Evolutionary conservation across 805 yeast species (phyloP), one percentile per base, ranked within the genome.

Genomic region (Saccharomyces paradoxus): DNA sequence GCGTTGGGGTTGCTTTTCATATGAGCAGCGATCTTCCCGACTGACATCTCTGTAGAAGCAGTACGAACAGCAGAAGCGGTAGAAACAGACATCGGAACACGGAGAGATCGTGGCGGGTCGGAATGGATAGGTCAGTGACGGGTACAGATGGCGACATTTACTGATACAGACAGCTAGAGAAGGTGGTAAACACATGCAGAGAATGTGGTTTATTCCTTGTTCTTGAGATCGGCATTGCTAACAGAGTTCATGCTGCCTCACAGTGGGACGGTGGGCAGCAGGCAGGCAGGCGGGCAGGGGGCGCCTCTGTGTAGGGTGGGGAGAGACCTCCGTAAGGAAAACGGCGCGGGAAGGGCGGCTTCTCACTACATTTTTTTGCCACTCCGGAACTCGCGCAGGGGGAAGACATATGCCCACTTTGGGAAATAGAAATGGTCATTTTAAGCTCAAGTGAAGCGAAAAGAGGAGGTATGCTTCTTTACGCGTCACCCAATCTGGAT

Each of bases 1-100:
- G 67, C 56, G 46, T 66, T 58, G 1, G 68, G 67, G 30, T 65
- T 54, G 14, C 55, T 50, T 12, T 57, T 51, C 13, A 67, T 29
- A 41, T 53, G 60, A 5, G 52, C 48, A 1, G 63, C 59, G 21
- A 64, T 26, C 14, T 47, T 49, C 37, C 52, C 53, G 32, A 63
- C 41, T 5, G 41, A 32, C 41, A 32, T 32, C 17, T 32, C 41
- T 32, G 41, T 32, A 14, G 41, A 53, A 14, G 41, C 41, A 17
- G 41, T 32, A 13, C 17, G 8, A 32, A 32, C 44, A 17, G 44
- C n/a, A n/a, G n/a, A n/a, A 14, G 41, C 41, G 41, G 41, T 32
- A 13, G 41, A 14, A 32, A 32, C 44, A 17, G 44, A 37, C 44
- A 37, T 37, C 44, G 24, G 7, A 17, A 21, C 24, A 37, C 24